phyloP scores from a whole-genome alignment of 1,139 yeast species.

The Saccharomycopsis crataegensis region DNA sequence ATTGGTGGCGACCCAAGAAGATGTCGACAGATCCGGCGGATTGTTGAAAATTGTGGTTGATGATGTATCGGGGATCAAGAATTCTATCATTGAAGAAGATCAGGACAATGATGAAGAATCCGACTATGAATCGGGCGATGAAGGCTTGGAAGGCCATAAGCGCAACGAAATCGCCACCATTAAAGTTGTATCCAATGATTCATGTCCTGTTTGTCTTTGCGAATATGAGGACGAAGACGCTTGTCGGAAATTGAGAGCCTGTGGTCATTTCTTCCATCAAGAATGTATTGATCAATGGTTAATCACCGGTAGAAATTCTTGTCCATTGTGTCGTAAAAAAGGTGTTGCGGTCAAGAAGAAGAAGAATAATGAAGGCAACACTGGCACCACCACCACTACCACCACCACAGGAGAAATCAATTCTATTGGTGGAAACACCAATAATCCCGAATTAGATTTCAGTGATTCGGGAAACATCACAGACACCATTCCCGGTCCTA shows the following conservation, averaged over 20 bases:
- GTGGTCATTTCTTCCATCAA: constrained; percentile 44
- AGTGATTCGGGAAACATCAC: too few species aligned
- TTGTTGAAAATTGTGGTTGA: constrained; percentile 21
- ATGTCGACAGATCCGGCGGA: constrained; percentile 35
- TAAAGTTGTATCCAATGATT: constrained; percentile 23
- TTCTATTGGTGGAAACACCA: too few species aligned
- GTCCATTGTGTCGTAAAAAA: constrained; percentile 48
- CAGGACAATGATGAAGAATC: constrained; percentile 1
- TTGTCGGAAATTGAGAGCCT: constrained; percentile 36
- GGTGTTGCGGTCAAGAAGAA: constrained; percentile 29
- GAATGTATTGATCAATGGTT: constrained; percentile 54
- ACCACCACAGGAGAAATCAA: not conserved
- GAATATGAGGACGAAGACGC: constrained; percentile 39
- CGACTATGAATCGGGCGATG: constrained; percentile 3
- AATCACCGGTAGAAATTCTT: constrained; percentile 43
- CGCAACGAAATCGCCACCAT: not conserved
- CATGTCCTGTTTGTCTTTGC: constrained; percentile 45
- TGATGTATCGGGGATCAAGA: not conserved
- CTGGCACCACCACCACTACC: not conserved
- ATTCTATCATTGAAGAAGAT: constrained; percentile 1
- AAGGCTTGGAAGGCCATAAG: not conserved
- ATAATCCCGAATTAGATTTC: too few species aligned
- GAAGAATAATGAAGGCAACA: not conserved
- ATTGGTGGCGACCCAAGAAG: constrained; percentile 35
- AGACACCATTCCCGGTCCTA: too few species aligned